These are phyloP conservation scores for Bonia amplexicaulis DNA, from an alignment of 176 grass and related monocot species.

Conservation along the genomic window DNA sequence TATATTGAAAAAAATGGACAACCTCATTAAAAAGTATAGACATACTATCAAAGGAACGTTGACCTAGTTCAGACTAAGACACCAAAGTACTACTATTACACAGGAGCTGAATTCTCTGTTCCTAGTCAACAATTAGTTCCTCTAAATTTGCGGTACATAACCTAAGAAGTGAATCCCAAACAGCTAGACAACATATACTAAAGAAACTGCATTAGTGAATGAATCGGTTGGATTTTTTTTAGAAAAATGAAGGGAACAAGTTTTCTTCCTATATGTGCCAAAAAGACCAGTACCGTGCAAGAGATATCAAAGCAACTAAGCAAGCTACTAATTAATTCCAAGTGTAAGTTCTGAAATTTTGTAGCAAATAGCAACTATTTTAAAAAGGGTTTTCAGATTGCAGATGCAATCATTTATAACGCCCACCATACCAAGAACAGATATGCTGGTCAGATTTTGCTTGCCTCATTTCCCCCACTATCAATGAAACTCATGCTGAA, in stretches of 20 bases:
- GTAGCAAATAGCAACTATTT: constrained; percentile 18
- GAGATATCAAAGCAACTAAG: neutral
- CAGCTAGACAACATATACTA: neutral
- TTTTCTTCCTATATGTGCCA: constrained; percentile 11
- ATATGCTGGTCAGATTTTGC: constrained; percentile 19
- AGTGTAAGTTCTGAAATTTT: constrained; percentile 21
- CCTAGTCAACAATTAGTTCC: neutral
- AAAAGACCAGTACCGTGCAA: neutral
- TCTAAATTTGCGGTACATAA: neutral
- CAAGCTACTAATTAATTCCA: neutral
- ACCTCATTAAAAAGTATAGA: neutral
- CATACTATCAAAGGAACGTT: constrained; percentile 2
- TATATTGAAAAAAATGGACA: neutral
- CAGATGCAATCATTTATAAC: constrained; percentile 24
- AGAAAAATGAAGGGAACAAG: neutral
- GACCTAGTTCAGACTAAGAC: constrained; percentile 7
- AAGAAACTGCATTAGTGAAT: neutral
- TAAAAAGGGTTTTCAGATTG: neutral
- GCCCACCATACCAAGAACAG: neutral
- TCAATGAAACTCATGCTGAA: constrained; percentile 2
- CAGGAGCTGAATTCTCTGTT: neutral
- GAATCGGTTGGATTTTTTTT: neutral
- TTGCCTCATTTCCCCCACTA: constrained; percentile 18
- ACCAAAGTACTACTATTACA: constrained; percentile 10
- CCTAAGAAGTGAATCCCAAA: constrained; percentile 3